Evolutionary conservation across 768 basidiomycete species (phyloP), one percentile per base, ranked within the genome.

Genomic region (Clathrus columnatus): DNA sequence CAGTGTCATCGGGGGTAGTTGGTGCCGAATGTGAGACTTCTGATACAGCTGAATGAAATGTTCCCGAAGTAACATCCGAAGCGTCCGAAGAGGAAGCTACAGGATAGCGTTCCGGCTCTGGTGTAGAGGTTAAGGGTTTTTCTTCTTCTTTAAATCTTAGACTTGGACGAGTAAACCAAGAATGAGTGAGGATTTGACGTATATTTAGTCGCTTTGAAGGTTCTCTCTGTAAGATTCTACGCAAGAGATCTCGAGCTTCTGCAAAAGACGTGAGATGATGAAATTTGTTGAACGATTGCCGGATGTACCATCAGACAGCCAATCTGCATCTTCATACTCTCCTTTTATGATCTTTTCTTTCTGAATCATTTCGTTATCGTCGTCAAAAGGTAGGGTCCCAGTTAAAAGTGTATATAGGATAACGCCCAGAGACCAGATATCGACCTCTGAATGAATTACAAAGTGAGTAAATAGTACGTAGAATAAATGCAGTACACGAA

Each of bases 391-490:
- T 17, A 94, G 71, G 7, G 87, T 89, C 6, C 93, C 94, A 0
- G 91, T 92, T 44, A 96, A 76, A 28, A 96, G 77, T 50, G 84
- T 86, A 65, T 93, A 95, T 11, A 97, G 73, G 51, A 97, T 96
- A 59, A 96, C 79, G 0, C 93, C 93, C 49, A 95, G 75, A 4
- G 93, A 97, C 93, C 93, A 97, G 29, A 94, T 75, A 64, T 97
- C 93, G 47, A 95, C 92, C 79, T 97, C 93, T 88, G 70, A 51
- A n/a, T 41, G 57, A 68, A 53, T 65, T 49, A 30, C 18, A 49
- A 11, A 28, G 27, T 41, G 29, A 48, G 11, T 43, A 42, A 53
- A 36, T 26, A 46, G 16, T 47, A 21, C 21, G 28, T n/a, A 23
- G 17, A 14, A 41, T 4, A 16, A 41, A 0, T 45, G 45, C 6